Base-by-base conservation (phyloP, 1,284 basidiomycete species). In the Melampsora americana region DNA sequence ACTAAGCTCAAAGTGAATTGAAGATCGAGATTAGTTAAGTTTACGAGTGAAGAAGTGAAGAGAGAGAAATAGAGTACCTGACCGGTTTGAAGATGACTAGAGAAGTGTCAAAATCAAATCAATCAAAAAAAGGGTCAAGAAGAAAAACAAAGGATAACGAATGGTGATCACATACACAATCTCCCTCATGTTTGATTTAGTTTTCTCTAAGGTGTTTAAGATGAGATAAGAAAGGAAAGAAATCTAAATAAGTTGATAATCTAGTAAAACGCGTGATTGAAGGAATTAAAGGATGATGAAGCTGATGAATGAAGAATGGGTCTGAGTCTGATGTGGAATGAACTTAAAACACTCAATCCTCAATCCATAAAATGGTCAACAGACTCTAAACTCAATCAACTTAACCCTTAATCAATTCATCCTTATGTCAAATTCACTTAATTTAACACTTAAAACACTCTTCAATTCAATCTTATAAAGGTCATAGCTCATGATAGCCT, bases 31-130 rank as follows among this genome's bases (percentile, higher is more conserved):
- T 64, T 39, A 30, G 20, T 35, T 5, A 66, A 59, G 50, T 18
- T 23, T 35, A 30, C 32, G 44, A 23, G 23, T 44, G 7, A 39
- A 56, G 18, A 9, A 42, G 5, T 20, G 48, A 67, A 23, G 12
- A 66, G 62, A 50, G 14, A 64, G 42, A 35, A 50, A 62, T 46
- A 44, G 56, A 53, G 60, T n/a, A 74, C 72, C 56, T 74, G 72
- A 50, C 72, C 72, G 48, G 65, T 67, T 74, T 74, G 72, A 35
- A 67, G 53, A 67, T 74, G 72, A 48, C 72, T 74, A 44, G 6
- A 42, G 30, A 35, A 44, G 26, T 28, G 35, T 18, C 26, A 18
- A 35, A 28, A 26, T 5, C 12, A 35, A 23, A 18, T 26, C 42
- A 14, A 39, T 50, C 35, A 23, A 67, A 59, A 28, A 20, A 42